Base-by-base conservation (phyloP, 306 rosid species). In the Senna siamea region DNA sequence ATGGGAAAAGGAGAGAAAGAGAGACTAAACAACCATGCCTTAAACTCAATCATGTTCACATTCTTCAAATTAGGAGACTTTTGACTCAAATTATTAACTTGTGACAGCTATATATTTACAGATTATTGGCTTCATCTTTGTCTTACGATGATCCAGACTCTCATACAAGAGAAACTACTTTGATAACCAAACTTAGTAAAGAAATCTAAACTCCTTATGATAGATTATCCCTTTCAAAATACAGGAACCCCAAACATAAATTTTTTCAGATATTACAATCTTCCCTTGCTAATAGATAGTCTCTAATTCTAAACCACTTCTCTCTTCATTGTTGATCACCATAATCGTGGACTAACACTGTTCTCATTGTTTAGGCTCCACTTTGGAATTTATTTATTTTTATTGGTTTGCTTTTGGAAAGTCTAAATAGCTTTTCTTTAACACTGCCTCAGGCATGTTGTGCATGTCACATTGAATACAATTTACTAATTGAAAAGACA, bases 301-400 rank as follows among this genome's bases (percentile, higher is more conserved):
- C 28, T 6, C 57, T 22, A 67, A 26, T 66, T 48, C 41, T 2
- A 20, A 20, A 22, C 37, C 68, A 50, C 55, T 58, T 66, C 32
- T 43, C 46, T 30, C 4, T 40, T 62, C n/a, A 65, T 9, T 17
- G 18, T 66, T 17, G 37, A 59, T 59, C 44, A n/a, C 54, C 48
- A 57, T 40, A 57, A 30, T 37, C 10, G 8, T 14, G 59, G 72
- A 51, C 41, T 6, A 66, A 23, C 50, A 22, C 35, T 13, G 55
- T 63, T 60, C 73, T 52, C 40, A 11, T 61, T 34, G 76, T 69
- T 44, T 69, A 19, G 66, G 40, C 56, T 56, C 15, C 10, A 20
- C 11, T 41, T 55, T 69, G 66, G 50, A 75, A 64, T 35, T 71
- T 50, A 65, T 20, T 11, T 37, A 37, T 7, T 37, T 0, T 32